phyloP scores from a whole-genome alignment of 1,284 basidiomycete species.

The Trametes sp. region DNA sequence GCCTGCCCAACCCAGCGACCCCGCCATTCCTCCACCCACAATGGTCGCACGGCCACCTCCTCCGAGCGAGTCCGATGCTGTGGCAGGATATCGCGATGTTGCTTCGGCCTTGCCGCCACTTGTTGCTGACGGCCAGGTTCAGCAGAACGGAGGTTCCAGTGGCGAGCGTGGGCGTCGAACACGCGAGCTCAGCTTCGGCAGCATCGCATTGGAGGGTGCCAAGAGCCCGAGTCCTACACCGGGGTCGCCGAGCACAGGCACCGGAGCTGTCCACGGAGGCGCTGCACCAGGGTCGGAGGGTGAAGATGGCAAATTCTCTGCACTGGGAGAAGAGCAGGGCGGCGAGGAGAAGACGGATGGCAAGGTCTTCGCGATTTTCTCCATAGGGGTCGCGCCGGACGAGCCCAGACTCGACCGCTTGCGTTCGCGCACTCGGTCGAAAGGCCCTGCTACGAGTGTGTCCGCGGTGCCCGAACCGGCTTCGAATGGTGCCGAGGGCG shows the following conservation, averaged over 20 bases:
- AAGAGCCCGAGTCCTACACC: slow-evolving; percentile 42
- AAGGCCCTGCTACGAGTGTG: slow-evolving; percentile 28
- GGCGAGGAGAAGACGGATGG: slow-evolving; percentile 31
- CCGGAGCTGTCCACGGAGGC: slow-evolving; percentile 17
- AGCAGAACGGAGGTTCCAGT: slow-evolving; percentile 18
- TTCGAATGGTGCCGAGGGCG: no score
- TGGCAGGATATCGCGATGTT: slow-evolving; percentile 44
- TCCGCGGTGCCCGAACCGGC: slow-evolving; percentile 2
- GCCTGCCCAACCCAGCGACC: slow-evolving; percentile 19
- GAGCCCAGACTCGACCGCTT: slow-evolving; percentile 49
- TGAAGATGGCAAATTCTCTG: not conserved
- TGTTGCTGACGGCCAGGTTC: slow-evolving; percentile 13
- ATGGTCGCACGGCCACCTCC: slow-evolving; percentile 41
- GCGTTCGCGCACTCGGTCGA: slow-evolving; percentile 45
- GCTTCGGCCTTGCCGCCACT: slow-evolving; percentile 33
- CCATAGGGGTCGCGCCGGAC: slow-evolving; percentile 54
- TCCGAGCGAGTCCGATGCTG: slow-evolving; percentile 42
- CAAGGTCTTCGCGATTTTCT: slow-evolving; percentile 49
- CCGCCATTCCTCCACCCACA: slow-evolving; percentile 40
- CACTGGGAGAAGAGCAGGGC: not conserved
- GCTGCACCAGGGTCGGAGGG: slow-evolving; percentile 27
- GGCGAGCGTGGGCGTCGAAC: slow-evolving; percentile 29
- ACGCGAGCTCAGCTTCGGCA: slow-evolving; percentile 59
- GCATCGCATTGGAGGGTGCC: slow-evolving; percentile 46
- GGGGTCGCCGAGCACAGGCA: slow-evolving; percentile 12